A percentile compares a stretch with the other conserved stretches of the same genome.
Conservation (phyloP, 1,284 basidiomycete genomes). For the Cryptococcus jaspeensis region DNA sequence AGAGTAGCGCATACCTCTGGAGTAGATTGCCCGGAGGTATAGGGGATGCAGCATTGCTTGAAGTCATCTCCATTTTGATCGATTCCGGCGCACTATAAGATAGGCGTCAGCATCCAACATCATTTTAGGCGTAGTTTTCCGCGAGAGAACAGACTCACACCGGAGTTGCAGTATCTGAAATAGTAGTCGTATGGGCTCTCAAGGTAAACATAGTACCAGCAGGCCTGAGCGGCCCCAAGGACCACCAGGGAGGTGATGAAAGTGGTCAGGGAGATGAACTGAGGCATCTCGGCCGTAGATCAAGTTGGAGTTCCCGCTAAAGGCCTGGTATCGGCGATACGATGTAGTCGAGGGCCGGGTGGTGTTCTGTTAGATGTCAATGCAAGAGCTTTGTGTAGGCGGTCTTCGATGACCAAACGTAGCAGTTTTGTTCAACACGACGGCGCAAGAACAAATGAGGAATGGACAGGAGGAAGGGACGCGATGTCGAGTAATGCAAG, state of each 20-base stretch:
- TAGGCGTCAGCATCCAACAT: background rate
- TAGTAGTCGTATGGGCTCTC: slow-evolving; percentile 21
- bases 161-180: slow-evolving; percentile 14
- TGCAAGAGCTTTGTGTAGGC: no score
- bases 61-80: slow-evolving; percentile 14
- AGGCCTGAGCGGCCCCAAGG: slow-evolving; percentile 17
- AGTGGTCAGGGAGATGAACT: slow-evolving; percentile 4
- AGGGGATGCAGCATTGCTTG: slow-evolving; percentile 18
- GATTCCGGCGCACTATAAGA: slow-evolving; percentile 12
- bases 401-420: no score
- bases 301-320: no score
- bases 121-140: background rate
- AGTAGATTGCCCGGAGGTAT: slow-evolving; percentile 14
- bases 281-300: slow-evolving; percentile 2
- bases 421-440: no score
- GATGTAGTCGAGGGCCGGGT: no score
- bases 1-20: slow-evolving; percentile 16
- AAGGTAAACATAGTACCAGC: slow-evolving; percentile 21
- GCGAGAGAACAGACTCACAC: slow-evolving; percentile 12
- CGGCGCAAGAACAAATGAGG: no score
- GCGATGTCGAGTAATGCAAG: no score
- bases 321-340: no score
- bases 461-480: no score
- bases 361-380: no score
- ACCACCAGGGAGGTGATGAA: slow-evolving; percentile 13